Percentiles rank a stretch among this genome's conserved stretches.
phyloP scores from a whole-genome alignment of 495 filamentous ascomycete species.

The Penicillium paradoxum region DNA sequence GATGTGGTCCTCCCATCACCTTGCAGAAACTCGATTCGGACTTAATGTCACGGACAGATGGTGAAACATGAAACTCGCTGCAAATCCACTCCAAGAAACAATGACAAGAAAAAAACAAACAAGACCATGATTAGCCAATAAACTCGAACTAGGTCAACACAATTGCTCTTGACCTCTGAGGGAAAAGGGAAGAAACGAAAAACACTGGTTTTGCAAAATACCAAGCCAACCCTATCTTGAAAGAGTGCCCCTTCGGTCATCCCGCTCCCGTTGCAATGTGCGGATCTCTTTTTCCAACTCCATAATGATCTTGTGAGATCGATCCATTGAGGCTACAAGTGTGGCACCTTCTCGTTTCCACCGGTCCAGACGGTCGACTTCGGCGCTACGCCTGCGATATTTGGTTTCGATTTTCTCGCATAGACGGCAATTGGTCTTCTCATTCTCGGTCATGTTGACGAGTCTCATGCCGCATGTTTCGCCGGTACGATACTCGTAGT shows the following conservation, averaged over 20 bases:
- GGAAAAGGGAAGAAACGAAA: neutral
- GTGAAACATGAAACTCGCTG: constrained; percentile 33
- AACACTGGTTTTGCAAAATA: constrained; percentile 10
- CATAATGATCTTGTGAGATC: constrained; percentile 58
- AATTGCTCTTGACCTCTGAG: constrained; percentile 10
- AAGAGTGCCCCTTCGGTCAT: constrained; percentile 33
- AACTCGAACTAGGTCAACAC: constrained; percentile 18
- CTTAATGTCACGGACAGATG: constrained; percentile 29
- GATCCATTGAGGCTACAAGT: constrained; percentile 76
- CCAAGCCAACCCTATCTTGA: constrained; percentile 18
- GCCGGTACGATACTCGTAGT: constrained; percentile 92
- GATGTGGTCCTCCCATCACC: constrained; percentile 18
- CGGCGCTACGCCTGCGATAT: constrained; percentile 65
- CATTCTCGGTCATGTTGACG: constrained; percentile 63
- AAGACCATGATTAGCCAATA: constrained; percentile 13
- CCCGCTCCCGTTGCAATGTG: constrained; percentile 40
- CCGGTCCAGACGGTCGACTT: constrained; percentile 70
- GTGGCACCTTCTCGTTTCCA: constrained; percentile 70
- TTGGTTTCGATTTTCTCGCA: constrained; percentile 94
- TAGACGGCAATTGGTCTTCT: constrained; percentile 61
- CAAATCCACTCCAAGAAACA: constrained; percentile 17
- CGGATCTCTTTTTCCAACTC: constrained; percentile 61
- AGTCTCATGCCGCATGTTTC: constrained; percentile 98
- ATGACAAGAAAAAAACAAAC: constrained; percentile 15
- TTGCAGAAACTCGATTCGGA: constrained; percentile 33